Evolutionary conservation across 495 filamentous ascomycete genomes (phyloP).

Genomic region (Corynascus novoguineensis): DNA sequence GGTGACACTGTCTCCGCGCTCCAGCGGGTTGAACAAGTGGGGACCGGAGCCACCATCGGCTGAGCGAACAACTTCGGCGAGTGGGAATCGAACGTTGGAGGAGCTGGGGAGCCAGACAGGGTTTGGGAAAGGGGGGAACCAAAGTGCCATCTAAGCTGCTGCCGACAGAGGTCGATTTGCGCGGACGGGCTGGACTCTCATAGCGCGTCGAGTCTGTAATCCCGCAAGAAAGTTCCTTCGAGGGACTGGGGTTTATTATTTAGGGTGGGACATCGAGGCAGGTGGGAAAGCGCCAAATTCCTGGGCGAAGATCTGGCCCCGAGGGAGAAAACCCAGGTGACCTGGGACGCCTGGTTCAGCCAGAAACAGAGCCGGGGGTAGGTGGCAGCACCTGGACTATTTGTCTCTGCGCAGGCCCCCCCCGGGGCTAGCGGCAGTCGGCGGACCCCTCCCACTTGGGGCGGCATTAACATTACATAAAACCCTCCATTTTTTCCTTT

Average conservation of each 20-base stretch:
- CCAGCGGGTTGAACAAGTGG: conserved; percentile 12
- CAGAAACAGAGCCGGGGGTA: conserved; percentile 16
- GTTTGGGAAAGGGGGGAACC: neutral
- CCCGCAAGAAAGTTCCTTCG: neutral
- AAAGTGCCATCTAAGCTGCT: neutral
- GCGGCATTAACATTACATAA: conserved; percentile 52
- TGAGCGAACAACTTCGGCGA: conserved; percentile 3
- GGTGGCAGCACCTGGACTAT: conserved; percentile 26
- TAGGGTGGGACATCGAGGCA: neutral
- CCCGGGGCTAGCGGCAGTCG: conserved; percentile 22
- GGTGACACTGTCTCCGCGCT: conserved; percentile 3
- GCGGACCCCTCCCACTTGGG: conserved; percentile 32
- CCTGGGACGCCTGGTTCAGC: conserved; percentile 25
- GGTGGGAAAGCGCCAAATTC: conserved; percentile 8
- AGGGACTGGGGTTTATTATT: neutral
- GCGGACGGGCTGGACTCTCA: conserved; percentile 10
- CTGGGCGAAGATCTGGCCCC: conserved; percentile 15
- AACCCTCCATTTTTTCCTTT: conserved; percentile 45
- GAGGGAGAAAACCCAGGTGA: conserved; percentile 22
- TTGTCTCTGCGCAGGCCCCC: conserved; percentile 23
- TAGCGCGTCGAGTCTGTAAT: no score
- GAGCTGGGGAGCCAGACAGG: conserved; percentile 6
- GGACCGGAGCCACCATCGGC: conserved; percentile 9
- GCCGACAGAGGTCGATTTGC: conserved; percentile 9
- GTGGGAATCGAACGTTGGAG: conserved; percentile 5